Percentiles rank a stretch among this genome's conserved stretches.
These are phyloP conservation scores for Berkeleyomyces basicola DNA, from an alignment of 2,329 filamentous ascomycete species.

Conservation along the genomic window DNA sequence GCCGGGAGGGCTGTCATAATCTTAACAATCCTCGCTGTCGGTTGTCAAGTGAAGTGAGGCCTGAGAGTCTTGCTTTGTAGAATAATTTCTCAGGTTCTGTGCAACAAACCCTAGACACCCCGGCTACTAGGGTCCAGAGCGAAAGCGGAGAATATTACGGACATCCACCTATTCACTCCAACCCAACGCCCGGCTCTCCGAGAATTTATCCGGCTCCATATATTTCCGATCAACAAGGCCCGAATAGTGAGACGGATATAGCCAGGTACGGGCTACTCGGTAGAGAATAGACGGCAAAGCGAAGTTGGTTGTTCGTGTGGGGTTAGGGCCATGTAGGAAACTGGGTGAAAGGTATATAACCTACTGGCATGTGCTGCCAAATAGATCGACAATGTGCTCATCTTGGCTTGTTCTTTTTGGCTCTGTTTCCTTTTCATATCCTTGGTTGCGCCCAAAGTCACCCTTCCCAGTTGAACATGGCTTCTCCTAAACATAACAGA, in stretches of 20 bases:
- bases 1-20: neutral
- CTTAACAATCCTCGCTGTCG: neutral
- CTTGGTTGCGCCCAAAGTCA: neutral
- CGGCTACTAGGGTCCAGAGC: neutral
- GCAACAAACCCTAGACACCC: neutral
- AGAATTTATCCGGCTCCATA: neutral
- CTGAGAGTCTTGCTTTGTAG: neutral
- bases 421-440: neutral
- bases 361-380: neutral
- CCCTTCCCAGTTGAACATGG: neutral
- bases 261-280: neutral
- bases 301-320: neutral
- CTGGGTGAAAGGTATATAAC: neutral
- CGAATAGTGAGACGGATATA: neutral
- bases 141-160: neutral
- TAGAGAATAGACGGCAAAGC: neutral
- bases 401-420: neutral
- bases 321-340: neutral
- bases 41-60: neutral
- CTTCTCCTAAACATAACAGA: neutral
- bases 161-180: neutral
- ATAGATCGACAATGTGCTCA: neutral
- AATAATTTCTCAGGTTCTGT: neutral
- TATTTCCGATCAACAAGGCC: neutral
- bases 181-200: neutral